Base-by-base conservation (phyloP, 73 alveolate species). In the Diophrys appendiculata region DNA sequence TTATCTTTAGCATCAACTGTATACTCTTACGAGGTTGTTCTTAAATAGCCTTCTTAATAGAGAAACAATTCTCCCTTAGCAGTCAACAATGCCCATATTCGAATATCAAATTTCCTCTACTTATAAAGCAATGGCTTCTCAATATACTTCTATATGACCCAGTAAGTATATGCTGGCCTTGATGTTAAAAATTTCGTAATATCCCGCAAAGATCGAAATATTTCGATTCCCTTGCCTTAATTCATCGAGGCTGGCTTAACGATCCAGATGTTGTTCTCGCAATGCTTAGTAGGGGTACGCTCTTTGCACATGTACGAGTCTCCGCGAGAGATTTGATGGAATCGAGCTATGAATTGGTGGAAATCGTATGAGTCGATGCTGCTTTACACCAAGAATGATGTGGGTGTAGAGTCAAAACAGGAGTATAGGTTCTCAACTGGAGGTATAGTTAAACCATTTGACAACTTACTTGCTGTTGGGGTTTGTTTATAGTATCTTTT, bases 91-190 rank as follows among this genome's bases (percentile, higher is more conserved):
- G 89, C 97, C 98, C 99, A 95, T 1, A 95, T 94, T 76, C 99
- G 81, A n/a, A 95, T 74, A 82, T 95, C 99, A 86, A 95, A 95
- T 79, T 95, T 95, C 80, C 99, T 79, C 31, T 91, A 94, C 54
- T 95, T 90, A 80, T 89, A 93, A 52, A 95, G 86, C 43, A 95
- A 54, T 14, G 99, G 99, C 52, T 80, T 85, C 82, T 95, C 99
- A 1, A 95, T 67, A 76, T 95, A 95, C 83, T 95, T 95, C 84
- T 95, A 94, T 0, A 95, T 91, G 29, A 95, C 94, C 95, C 97
- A 90, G 70, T 56, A 56, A 31, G 33, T 56, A 65, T 65, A 75
- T 32, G 68, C 64, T 22, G 79, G 80, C 52, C 78, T 67, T 35
- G 82, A 73, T 0, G 60, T 33, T n/a, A 88, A 75, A 26, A 79